phyloP scores from a whole-genome alignment of 1,284 basidiomycete species.

The Boletus mariae region DNA sequence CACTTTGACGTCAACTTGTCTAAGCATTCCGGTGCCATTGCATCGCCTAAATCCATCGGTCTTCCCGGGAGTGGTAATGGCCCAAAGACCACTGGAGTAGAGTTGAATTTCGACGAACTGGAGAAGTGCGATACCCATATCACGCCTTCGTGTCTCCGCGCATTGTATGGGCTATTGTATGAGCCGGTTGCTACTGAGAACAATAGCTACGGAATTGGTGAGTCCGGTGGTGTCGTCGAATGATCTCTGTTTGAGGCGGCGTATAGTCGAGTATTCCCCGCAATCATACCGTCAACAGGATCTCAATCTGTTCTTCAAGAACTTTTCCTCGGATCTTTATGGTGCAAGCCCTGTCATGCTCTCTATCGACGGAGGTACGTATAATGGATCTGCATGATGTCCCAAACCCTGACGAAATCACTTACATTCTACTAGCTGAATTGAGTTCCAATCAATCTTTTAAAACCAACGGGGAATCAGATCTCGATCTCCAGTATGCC shows the following conservation, averaged over 20 bases:
- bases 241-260: not conserved
- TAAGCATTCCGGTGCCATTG: conserved; percentile 10
- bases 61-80: conserved; percentile 28
- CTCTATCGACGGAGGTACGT: conserved; percentile 46
- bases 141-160: conserved; percentile 45
- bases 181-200: conserved; percentile 36
- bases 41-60: conserved; percentile 24
- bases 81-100: conserved; percentile 36
- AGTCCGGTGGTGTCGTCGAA: conserved; percentile 7
- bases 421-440: conserved; percentile 25
- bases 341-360: conserved; percentile 35
- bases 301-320: conserved; percentile 43
- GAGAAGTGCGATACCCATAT: conserved; percentile 42
- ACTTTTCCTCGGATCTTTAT: conserved; percentile 33
- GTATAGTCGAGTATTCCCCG: conserved; percentile 48
- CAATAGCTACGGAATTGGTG: conserved; percentile 53
- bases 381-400: not conserved
- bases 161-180: conserved; percentile 44
- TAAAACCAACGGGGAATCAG: conserved; percentile 48
- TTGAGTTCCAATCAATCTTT: conserved; percentile 35
- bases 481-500: conserved; percentile 52
- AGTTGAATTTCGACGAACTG: conserved; percentile 26
- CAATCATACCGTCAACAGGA: conserved; percentile 44
- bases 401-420: conserved; percentile 1
- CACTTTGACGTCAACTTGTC: conserved; percentile 36